Evolutionary conservation across 108 stramenopile species (phyloP).

Genomic region (Cyclotella sp.): DNA sequence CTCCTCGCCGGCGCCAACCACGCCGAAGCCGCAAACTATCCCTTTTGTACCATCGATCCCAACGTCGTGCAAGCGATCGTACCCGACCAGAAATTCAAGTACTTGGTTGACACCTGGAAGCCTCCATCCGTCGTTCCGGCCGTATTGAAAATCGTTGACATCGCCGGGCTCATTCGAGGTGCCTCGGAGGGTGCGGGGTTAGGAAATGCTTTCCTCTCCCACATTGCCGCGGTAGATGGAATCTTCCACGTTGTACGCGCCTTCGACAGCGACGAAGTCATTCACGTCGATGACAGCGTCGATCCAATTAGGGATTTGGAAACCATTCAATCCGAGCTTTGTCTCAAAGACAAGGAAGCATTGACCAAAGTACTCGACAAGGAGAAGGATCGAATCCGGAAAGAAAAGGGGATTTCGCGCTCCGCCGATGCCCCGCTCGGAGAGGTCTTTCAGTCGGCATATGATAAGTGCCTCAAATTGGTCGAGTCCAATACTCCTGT

Average conservation of each 20-base stretch:
- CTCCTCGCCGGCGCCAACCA: constrained; percentile 86
- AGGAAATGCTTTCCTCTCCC: constrained; percentile 98
- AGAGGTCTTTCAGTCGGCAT: constrained; percentile 75
- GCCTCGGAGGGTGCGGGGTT: constrained; percentile 99
- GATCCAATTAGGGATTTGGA: constrained; percentile 99
- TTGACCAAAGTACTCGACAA: constrained; percentile 69
- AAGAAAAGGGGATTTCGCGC: constrained; percentile 85
- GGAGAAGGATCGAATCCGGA: constrained; percentile 82
- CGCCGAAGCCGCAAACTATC: constrained; percentile 91
- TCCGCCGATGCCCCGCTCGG: constrained; percentile 69
- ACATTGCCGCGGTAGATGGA: constrained; percentile 98
- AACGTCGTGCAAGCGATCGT: constrained; percentile 96
- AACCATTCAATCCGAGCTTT: constrained; percentile 97
- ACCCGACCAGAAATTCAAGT: constrained; percentile 98
- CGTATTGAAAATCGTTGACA: constrained; percentile 96
- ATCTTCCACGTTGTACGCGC: constrained; percentile 97
- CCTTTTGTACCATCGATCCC: constrained; percentile 99
- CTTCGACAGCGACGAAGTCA: constrained; percentile 97
- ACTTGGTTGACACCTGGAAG: constrained; percentile 89
- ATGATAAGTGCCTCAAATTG: constrained; percentile 79
- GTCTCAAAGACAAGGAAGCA: constrained; percentile 89
- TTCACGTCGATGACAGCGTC: constrained; percentile 99
- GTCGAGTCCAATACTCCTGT: constrained; percentile 87
- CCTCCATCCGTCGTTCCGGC: constrained; percentile 90
- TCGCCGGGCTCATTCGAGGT: constrained; percentile 98